phyloP scores from a whole-genome alignment of 495 filamentous ascomycete genomes.

The Annulohypoxylon maeteangense region DNA sequence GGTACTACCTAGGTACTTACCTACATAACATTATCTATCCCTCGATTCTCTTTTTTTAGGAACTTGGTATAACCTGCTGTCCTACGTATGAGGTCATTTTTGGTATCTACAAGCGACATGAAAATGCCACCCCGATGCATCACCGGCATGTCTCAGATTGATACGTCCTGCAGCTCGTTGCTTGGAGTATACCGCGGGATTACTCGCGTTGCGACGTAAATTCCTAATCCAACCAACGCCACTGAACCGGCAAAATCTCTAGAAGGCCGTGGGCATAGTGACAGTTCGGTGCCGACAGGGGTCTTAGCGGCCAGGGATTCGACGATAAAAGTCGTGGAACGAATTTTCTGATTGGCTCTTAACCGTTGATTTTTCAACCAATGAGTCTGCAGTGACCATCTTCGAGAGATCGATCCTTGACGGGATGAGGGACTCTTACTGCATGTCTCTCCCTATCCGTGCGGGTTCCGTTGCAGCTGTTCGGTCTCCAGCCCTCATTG shows the following conservation, averaged over 20 bases:
- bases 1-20: not conserved
- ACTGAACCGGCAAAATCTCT: not conserved
- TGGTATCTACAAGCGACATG: constrained; percentile 1
- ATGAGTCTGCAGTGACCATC: constrained; percentile 13
- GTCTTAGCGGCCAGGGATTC: constrained; percentile 27
- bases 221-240: constrained; percentile 25
- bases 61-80: not conserved
- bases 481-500: constrained; percentile 26
- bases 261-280: not conserved
- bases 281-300: constrained; percentile 24
- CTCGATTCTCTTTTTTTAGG: not conserved
- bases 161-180: not conserved
- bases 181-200: constrained; percentile 3
- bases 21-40: not conserved
- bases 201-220: constrained; percentile 23
- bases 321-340: constrained; percentile 20
- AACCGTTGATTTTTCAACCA: constrained; percentile 33
- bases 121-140: constrained; percentile 1
- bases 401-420: constrained; percentile 17
- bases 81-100: constrained; percentile 24
- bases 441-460: constrained; percentile 46
- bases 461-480: constrained; percentile 12
- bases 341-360: constrained; percentile 41
- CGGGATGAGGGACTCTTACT: constrained; percentile 27
- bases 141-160: constrained; percentile 21